phyloP scores from a whole-genome alignment of 495 filamentous ascomycete species.

The Pseudevernia furfuracea region DNA sequence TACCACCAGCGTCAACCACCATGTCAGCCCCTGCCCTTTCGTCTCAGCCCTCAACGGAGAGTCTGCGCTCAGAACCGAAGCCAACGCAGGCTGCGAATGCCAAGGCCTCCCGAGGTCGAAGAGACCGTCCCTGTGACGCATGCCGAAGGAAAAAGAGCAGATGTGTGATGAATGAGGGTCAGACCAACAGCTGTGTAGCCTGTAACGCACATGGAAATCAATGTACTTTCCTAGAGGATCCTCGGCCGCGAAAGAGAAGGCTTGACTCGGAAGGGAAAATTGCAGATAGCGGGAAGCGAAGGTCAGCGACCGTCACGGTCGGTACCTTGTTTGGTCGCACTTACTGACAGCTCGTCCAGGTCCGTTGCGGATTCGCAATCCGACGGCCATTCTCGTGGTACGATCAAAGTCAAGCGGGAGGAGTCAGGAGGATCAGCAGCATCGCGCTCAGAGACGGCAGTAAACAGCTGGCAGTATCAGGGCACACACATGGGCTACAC shows the following conservation, averaged over 20 bases:
- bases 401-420: slow-evolving; percentile 28
- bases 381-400: slow-evolving; percentile 16
- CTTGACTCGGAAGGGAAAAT: slow-evolving; percentile 35
- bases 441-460: slow-evolving; percentile 31
- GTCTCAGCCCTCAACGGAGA: slow-evolving; percentile 19
- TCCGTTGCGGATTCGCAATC: slow-evolving; percentile 15
- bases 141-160: slow-evolving; percentile 79
- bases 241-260: slow-evolving; percentile 67
- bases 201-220: slow-evolving; percentile 49
- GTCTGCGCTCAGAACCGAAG: slow-evolving; percentile 22
- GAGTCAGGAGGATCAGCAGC: slow-evolving; percentile 25
- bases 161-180: slow-evolving; percentile 71
- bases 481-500: slow-evolving; percentile 48
- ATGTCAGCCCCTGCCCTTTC: slow-evolving; percentile 13
- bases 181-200: slow-evolving; percentile 45
- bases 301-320: slow-evolving; percentile 29
- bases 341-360: neutral
- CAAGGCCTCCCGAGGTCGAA: slow-evolving; percentile 29
- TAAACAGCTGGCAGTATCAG: slow-evolving; percentile 39
- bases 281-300: slow-evolving; percentile 37
- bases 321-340: neutral
- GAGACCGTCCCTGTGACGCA: slow-evolving; percentile 60
- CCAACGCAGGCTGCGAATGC: slow-evolving; percentile 8
- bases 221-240: slow-evolving; percentile 49
- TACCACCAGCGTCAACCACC: slow-evolving; percentile 10